phyloP scores from a whole-genome alignment of 2,329 filamentous ascomycete genomes.

The Pseudocercospora cruenta region DNA sequence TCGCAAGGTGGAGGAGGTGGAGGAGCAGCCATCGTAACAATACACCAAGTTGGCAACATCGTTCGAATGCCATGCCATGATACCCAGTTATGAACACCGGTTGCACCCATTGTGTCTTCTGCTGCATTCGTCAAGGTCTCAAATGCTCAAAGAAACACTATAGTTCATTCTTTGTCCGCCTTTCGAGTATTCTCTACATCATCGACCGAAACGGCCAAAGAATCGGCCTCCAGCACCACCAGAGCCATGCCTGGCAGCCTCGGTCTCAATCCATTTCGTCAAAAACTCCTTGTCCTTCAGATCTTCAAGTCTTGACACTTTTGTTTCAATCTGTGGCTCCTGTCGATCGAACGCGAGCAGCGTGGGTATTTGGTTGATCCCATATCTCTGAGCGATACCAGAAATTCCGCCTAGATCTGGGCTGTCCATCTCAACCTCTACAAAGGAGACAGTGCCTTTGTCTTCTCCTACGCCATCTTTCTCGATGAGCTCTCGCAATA shows the following conservation, averaged over 20 bases:
- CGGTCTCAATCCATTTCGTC: slow-evolving; percentile 51
- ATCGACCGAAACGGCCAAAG: slow-evolving; percentile 40
- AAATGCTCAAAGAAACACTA: too few relatives aligned
- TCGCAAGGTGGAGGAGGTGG: too few relatives aligned
- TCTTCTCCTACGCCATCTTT: slow-evolving; percentile 49
- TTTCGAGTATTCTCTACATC: neutral
- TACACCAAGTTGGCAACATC: too few relatives aligned
- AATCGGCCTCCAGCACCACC: slow-evolving; percentile 50
- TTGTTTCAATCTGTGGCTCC: slow-evolving; percentile 54
- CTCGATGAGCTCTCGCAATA: slow-evolving; percentile 48
- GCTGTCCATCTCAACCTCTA: slow-evolving; percentile 54
- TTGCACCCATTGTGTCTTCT: too few relatives aligned
- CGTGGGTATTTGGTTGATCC: slow-evolving; percentile 54
- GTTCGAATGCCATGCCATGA: too few relatives aligned
- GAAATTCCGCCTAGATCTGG: slow-evolving; percentile 45
- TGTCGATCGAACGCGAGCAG: slow-evolving; percentile 54
- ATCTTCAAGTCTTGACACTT: slow-evolving; percentile 48
- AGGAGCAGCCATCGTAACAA: too few relatives aligned
- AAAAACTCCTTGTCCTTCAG: slow-evolving; percentile 51
- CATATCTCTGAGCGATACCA: slow-evolving; percentile 46
- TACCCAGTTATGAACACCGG: too few relatives aligned
- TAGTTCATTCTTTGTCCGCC: too few relatives aligned
- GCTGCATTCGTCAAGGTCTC: too few relatives aligned
- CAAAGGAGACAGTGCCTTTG: slow-evolving; percentile 52
- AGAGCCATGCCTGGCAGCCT: slow-evolving; percentile 50